phyloP scores from a whole-genome alignment of 257 asterid species.

The Apocynum venetum region DNA sequence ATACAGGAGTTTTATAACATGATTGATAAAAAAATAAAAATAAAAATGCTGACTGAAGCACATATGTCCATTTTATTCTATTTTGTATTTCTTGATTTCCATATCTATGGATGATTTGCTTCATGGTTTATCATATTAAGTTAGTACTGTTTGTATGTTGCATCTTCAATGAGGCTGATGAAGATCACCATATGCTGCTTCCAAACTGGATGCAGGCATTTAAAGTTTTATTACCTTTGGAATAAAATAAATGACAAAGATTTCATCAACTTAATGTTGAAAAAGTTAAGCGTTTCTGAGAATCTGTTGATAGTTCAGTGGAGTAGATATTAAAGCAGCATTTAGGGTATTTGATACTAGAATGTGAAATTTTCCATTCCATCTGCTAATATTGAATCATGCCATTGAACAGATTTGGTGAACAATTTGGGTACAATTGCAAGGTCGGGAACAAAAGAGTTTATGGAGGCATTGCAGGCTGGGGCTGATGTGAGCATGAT shows the following conservation, averaged over 20 bases:
- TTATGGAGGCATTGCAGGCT: slow-evolving; percentile 80
- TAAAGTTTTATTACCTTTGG: too few species aligned
- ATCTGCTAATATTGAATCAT: background rate
- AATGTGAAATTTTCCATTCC: background rate
- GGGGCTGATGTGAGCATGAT: slow-evolving; percentile 97
- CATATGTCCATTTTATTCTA: too few species aligned
- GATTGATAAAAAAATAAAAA: too few species aligned
- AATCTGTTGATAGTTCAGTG: too few species aligned
- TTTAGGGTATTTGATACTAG: background rate
- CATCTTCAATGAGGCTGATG: background rate
- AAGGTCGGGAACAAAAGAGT: slow-evolving; percentile 76
- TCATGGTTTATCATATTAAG: background rate
- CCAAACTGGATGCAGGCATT: background rate
- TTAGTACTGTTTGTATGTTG: background rate
- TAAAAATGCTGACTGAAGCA: too few species aligned
- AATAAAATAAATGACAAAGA: too few species aligned
- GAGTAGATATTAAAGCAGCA: background rate
- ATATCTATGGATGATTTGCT: background rate
- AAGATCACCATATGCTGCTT: background rate
- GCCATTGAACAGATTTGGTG: slow-evolving; percentile 51
- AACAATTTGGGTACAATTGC: slow-evolving; percentile 82
- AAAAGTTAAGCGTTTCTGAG: too few species aligned
- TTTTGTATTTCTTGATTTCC: background rate
- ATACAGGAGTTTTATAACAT: background rate
- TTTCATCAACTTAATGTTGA: too few species aligned